Percentiles rank a stretch among this genome's conserved stretches.
Conservation (phyloP, 768 basidiomycete genomes). For the Austroboletus eburneus region DNA sequence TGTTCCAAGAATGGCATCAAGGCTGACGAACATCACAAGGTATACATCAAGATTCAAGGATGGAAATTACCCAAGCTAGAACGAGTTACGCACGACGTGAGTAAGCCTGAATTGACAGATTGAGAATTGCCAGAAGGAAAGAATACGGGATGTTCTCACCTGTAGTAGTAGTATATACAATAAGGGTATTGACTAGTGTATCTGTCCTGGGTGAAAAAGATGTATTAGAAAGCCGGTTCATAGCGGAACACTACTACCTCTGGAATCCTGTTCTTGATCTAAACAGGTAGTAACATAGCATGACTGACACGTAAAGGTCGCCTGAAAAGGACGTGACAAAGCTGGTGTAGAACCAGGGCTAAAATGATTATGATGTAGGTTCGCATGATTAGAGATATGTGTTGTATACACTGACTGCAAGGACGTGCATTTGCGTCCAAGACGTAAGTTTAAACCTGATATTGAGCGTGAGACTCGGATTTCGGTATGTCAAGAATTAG, state of each 20-base stretch:
- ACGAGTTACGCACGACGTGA: conserved; percentile 38
- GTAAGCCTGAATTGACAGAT: conserved; percentile 35
- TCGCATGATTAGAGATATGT: not conserved
- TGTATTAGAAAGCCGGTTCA: not conserved
- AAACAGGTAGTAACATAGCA: conserved; percentile 46
- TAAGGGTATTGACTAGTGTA: conserved; percentile 42
- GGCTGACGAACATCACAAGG: conserved; percentile 26
- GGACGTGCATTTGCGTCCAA: conserved; percentile 34
- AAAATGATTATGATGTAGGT: too few species aligned
- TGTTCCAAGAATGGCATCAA: conserved; percentile 45
- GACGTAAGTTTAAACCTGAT: conserved; percentile 38
- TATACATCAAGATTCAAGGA: not conserved
- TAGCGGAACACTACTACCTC: conserved; percentile 29
- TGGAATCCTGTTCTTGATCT: conserved; percentile 48
- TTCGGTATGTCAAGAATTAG: not conserved
- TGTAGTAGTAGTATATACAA: conserved; percentile 53
- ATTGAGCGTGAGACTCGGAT: not conserved
- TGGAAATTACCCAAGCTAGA: too few species aligned
- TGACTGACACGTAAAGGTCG: conserved; percentile 48
- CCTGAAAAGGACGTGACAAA: conserved; percentile 48
- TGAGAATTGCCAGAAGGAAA: conserved; percentile 1
- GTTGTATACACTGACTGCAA: conserved; percentile 33
- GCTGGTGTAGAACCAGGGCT: conserved; percentile 50
- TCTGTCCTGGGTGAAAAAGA: conserved; percentile 40
- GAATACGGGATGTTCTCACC: conserved; percentile 31